Evolutionary conservation across 2,329 filamentous ascomycete genomes (phyloP).

Genomic region (Alternaria consortialis): DNA sequence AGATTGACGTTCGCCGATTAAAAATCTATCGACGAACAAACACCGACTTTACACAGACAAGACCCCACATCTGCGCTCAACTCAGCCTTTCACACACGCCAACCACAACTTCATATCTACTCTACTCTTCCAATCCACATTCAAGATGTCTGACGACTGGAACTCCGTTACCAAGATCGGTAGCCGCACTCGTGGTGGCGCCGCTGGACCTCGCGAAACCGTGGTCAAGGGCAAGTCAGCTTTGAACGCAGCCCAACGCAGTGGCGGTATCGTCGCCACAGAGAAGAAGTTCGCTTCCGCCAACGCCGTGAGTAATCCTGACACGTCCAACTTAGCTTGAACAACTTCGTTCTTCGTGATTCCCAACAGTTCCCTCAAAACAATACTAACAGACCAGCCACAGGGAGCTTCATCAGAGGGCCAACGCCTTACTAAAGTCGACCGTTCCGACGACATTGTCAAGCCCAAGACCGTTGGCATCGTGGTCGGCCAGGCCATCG

Average conservation of each 20-base stretch:
- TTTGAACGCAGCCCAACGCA: conserved; percentile 88
- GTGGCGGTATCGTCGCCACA: conserved; percentile 77
- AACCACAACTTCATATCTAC: conserved; percentile 9
- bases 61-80: conserved; percentile 21
- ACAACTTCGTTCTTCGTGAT: background rate
- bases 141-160: conserved; percentile 80
- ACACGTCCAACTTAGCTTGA: background rate
- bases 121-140: conserved; percentile 10
- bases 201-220: conserved; percentile 76
- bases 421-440: conserved; percentile 96
- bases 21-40: conserved; percentile 16
- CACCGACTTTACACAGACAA: conserved; percentile 19
- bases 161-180: conserved; percentile 92
- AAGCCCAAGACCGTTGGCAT: conserved; percentile 88
- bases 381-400: conserved; percentile 19
- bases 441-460: conserved; percentile 95
- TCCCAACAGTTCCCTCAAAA: background rate
- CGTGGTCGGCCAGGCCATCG: conserved; percentile 83
- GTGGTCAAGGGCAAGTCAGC: conserved; percentile 85
- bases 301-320: conserved; percentile 73
- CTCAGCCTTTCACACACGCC: conserved; percentile 17
- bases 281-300: conserved; percentile 89
- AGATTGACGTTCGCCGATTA: conserved; percentile 3
- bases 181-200: conserved; percentile 77
- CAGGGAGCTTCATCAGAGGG: conserved; percentile 69